Conservation (phyloP, 176 grass and related monocot genomes). For the Triticum monococcum region DNA sequence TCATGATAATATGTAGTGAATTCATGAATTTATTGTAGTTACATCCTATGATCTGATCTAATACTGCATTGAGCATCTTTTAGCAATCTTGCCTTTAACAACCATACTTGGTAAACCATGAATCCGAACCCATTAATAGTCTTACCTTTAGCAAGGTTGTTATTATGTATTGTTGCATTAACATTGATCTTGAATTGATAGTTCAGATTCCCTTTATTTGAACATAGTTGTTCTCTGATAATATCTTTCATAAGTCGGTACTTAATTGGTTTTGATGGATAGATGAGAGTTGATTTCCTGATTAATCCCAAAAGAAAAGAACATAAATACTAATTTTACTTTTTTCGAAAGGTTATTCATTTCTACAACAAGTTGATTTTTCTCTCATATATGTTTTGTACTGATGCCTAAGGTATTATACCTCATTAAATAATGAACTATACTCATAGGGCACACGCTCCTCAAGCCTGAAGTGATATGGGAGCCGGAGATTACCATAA, state of each 20-base stretch:
- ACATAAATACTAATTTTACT: neutral
- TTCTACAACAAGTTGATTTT: neutral
- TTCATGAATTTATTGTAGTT: too few relatives aligned
- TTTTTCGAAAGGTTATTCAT: neutral
- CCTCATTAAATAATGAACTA: neutral
- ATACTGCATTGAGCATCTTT: too few relatives aligned
- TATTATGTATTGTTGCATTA: neutral
- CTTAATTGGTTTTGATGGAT: neutral
- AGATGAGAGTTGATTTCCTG: neutral
- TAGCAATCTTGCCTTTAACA: too few relatives aligned
- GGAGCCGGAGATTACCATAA: slow-evolving; percentile 56
- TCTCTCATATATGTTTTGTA: neutral
- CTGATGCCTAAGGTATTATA: neutral
- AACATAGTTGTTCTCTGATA: neutral
- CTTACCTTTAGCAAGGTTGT: neutral
- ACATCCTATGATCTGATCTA: too few relatives aligned
- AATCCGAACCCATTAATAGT: neutral
- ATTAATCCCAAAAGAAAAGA: neutral
- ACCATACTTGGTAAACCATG: neutral
- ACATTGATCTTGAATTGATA: neutral
- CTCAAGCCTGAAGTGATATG: slow-evolving; percentile 70
- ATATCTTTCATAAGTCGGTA: too few relatives aligned
- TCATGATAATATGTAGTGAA: too few relatives aligned
- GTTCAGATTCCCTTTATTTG: neutral
- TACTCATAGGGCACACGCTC: slow-evolving; percentile 52